These are phyloP conservation scores for Xylaria sp. DNA, from an alignment of 2,329 filamentous ascomycete species.

Conservation along the genomic window DNA sequence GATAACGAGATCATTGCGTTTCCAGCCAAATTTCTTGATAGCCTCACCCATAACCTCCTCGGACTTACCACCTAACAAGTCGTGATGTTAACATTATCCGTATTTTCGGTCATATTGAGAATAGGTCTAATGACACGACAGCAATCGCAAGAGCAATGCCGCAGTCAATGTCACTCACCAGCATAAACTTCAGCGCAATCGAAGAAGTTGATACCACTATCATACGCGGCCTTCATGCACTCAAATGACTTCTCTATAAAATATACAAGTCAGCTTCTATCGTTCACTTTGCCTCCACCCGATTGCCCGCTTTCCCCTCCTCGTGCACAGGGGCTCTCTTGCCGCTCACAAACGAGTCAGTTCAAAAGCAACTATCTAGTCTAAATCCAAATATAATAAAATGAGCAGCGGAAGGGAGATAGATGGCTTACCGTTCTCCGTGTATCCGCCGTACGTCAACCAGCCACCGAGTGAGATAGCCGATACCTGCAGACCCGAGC, in stretches of 20 bases:
- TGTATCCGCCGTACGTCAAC: slow-evolving; percentile 80
- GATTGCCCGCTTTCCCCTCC: not conserved
- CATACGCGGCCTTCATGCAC: slow-evolving; percentile 71
- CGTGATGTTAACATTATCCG: not conserved
- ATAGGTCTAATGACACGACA: not conserved
- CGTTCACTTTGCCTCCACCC: not conserved
- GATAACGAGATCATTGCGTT: slow-evolving; percentile 69
- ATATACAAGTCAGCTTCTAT: slow-evolving; percentile 12
- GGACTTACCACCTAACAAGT: slow-evolving; percentile 63
- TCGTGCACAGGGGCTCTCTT: not conserved
- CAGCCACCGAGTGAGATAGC: slow-evolving; percentile 77
- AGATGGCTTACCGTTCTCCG: slow-evolving; percentile 67
- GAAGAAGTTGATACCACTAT: slow-evolving; percentile 71
- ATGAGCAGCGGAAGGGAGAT: not conserved
- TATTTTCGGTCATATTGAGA: not conserved
- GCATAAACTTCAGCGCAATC: slow-evolving; percentile 64
- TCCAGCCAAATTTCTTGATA: slow-evolving; percentile 70
- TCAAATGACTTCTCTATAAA: slow-evolving; percentile 65
- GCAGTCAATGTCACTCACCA: slow-evolving; percentile 32
- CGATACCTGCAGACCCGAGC: slow-evolving; percentile 78
- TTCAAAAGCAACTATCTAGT: not conserved
- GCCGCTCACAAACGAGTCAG: not conserved
- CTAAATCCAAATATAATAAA: not conserved
- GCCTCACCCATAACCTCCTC: slow-evolving; percentile 72
- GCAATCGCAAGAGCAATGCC: not conserved